A percentile compares a stretch with the other conserved stretches of the same genome.
Conservation (phyloP, 2,329 filamentous ascomycete species). For the Chaetomiaceae sp. region DNA sequence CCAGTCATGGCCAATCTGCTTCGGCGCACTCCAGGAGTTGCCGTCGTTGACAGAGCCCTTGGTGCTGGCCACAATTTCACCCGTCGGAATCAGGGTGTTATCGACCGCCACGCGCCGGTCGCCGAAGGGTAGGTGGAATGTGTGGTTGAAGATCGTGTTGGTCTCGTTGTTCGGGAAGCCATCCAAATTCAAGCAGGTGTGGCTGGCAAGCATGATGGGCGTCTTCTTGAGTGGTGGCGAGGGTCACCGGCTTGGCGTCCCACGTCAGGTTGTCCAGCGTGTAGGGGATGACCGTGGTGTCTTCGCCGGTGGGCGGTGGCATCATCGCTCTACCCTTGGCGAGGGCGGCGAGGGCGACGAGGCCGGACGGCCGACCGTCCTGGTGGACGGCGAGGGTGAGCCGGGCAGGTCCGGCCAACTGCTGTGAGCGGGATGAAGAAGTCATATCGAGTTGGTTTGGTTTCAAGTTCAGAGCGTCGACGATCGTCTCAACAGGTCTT, state of each 20-base stretch:
- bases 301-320: no score
- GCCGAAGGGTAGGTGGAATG: constrained; percentile 65
- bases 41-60: constrained; percentile 66
- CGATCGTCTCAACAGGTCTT: no score
- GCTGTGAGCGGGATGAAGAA: no score
- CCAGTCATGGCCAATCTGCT: constrained; percentile 69
- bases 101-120: constrained; percentile 64
- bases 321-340: no score
- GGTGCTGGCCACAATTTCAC: constrained; percentile 64
- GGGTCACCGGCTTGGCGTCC: constrained; percentile 66
- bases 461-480: no score
- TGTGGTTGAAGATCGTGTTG: constrained; percentile 60
- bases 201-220: constrained; percentile 71
- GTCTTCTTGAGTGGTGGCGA: constrained; percentile 68
- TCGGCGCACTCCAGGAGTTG: constrained; percentile 76
- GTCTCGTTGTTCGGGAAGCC: constrained; percentile 70
- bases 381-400: no score
- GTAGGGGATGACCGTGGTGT: constrained; percentile 69
- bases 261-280: constrained; percentile 59
- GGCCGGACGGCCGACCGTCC: no score
- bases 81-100: constrained; percentile 67
- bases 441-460: no score
- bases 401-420: no score
- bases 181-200: constrained; percentile 80
- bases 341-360: no score